Conservation (phyloP, 169 alveolate species). For the Cryptosporidium ubiquitum region DNA sequence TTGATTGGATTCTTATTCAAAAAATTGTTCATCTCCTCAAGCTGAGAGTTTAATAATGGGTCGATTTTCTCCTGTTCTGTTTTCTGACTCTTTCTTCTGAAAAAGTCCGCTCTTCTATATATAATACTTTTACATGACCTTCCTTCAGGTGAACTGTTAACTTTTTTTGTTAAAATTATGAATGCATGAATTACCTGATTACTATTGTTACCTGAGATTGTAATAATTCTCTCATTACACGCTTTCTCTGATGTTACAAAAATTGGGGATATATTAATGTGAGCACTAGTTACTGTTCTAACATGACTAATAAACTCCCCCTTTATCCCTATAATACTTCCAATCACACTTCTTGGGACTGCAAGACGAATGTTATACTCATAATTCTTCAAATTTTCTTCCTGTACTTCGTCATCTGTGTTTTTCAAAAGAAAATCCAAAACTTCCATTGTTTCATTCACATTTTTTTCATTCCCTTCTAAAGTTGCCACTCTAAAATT, state of each 20-base stretch:
- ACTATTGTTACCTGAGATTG: constrained; percentile 27
- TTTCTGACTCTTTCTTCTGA: constrained; percentile 15
- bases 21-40: constrained; percentile 38
- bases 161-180: constrained; percentile 35
- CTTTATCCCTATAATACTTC: constrained; percentile 68
- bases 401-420: not conserved
- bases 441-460: constrained; percentile 57
- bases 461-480: constrained; percentile 64
- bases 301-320: constrained; percentile 64
- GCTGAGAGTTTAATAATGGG: constrained; percentile 34
- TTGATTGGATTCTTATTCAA: constrained; percentile 2
- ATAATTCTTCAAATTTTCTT: not conserved
- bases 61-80: constrained; percentile 1
- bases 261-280: constrained; percentile 66
- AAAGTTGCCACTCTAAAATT: constrained; percentile 64
- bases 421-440: constrained; percentile 28
- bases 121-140: constrained; percentile 50
- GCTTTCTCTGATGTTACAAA: constrained; percentile 71
- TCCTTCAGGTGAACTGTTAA: constrained; percentile 63
- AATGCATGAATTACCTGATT: constrained; percentile 58
- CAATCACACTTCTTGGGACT: constrained; percentile 64
- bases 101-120: constrained; percentile 46
- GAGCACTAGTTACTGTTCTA: constrained; percentile 49
- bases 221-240: constrained; percentile 61
- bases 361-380: constrained; percentile 31